These are phyloP conservation scores for Papiliotrema terrestris DNA, from an alignment of 1,284 basidiomycete species.

Conservation along the genomic window DNA sequence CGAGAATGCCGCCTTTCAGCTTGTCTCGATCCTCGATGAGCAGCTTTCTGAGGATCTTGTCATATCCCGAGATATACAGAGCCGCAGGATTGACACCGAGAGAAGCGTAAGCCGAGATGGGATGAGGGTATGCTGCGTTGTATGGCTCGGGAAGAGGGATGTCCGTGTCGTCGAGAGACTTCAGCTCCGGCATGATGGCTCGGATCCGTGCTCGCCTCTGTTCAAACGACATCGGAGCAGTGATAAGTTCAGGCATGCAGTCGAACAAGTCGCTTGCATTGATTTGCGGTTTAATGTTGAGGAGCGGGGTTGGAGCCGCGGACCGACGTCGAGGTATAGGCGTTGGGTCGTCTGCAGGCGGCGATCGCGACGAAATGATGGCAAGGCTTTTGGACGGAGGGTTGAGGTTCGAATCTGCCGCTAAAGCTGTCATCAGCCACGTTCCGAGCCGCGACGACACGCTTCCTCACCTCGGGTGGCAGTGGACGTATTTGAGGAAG, in stretches of 20 bases:
- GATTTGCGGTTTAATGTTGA: neutral
- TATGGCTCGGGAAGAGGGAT: slow-evolving; percentile 34
- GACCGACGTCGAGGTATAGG: too few relatives aligned
- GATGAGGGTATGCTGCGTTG: slow-evolving; percentile 42
- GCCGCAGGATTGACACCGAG: slow-evolving; percentile 35
- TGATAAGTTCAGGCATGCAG: neutral
- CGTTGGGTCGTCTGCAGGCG: too few relatives aligned
- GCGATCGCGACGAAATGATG: too few relatives aligned
- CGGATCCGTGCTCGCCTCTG: neutral
- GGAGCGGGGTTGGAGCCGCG: neutral
- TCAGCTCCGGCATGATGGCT: slow-evolving; percentile 14
- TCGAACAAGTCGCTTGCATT: neutral
- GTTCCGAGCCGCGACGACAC: neutral
- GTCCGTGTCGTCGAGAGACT: slow-evolving; percentile 13
- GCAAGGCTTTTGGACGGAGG: too few relatives aligned
- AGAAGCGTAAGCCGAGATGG: slow-evolving; percentile 40
- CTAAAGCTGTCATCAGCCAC: neutral
- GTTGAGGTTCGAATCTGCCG: too few relatives aligned
- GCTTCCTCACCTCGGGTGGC: neutral
- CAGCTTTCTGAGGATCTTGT: slow-evolving; percentile 18
- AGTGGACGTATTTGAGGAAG: too few relatives aligned
- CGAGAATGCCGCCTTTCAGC: slow-evolving; percentile 32
- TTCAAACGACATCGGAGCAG: neutral
- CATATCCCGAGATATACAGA: slow-evolving; percentile 26
- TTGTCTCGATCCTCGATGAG: slow-evolving; percentile 13